Conservation (phyloP, 352 stramenopile species). For the Plasmopara halstedii region DNA sequence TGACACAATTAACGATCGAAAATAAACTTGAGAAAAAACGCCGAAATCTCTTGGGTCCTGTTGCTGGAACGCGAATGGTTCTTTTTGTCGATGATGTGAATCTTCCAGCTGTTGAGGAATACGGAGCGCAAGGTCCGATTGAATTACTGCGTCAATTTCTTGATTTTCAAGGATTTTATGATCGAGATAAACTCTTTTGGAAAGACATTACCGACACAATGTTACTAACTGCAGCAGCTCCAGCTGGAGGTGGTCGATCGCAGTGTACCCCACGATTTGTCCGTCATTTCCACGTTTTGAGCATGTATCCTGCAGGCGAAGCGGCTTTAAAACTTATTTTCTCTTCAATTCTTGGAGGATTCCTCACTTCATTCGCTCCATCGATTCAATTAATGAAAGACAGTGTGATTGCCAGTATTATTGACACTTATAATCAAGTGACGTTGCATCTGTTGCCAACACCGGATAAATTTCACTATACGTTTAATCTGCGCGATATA, state of each 20-base stretch:
- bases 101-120: constrained; percentile 90
- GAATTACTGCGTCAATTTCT: constrained; percentile 93
- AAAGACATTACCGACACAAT: constrained; percentile 93
- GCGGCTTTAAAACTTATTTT: constrained; percentile 91
- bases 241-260: constrained; percentile 80
- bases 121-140: constrained; percentile 91
- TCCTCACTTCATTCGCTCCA: constrained; percentile 84
- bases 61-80: constrained; percentile 81
- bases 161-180: constrained; percentile 94
- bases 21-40: constrained; percentile 93
- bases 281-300: constrained; percentile 94
- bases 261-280: constrained; percentile 90
- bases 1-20: constrained; percentile 88
- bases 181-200: constrained; percentile 95
- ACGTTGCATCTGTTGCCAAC: constrained; percentile 89
- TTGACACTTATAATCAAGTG: constrained; percentile 92
- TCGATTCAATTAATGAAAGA: constrained; percentile 75
- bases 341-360: constrained; percentile 88
- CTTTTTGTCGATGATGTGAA: constrained; percentile 97
- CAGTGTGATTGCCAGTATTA: constrained; percentile 82
- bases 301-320: constrained; percentile 86
- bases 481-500: constrained; percentile 94
- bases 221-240: constrained; percentile 85
- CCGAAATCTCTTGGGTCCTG: constrained; percentile 89
- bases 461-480: constrained; percentile 91